Conservation (phyloP, 2,329 filamentous ascomycete genomes). For the Elsinoe arachidis region DNA sequence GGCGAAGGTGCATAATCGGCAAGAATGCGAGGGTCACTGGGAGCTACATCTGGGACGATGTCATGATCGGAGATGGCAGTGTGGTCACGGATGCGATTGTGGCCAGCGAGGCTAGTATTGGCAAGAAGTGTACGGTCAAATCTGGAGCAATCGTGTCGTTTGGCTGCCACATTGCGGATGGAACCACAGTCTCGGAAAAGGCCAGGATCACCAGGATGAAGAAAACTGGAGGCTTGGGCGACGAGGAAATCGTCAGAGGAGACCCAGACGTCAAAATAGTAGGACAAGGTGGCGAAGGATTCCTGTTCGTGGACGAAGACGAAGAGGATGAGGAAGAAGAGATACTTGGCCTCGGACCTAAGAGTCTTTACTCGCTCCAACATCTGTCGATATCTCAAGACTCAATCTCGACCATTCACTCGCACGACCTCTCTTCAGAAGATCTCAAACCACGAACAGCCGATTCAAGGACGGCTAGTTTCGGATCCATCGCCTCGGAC, state of each 20-base stretch:
- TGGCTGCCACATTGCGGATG: slow-evolving; percentile 62
- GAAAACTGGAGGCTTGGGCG: slow-evolving; percentile 36
- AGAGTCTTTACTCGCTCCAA: slow-evolving; percentile 42
- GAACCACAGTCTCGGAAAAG: slow-evolving; percentile 37
- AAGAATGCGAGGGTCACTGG: slow-evolving; percentile 70
- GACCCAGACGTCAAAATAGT: slow-evolving; percentile 45
- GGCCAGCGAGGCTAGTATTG: slow-evolving; percentile 62
- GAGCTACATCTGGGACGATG: slow-evolving; percentile 83
- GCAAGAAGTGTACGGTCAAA: slow-evolving; percentile 59
- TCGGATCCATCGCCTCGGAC: slow-evolving; percentile 51
- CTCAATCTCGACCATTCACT: slow-evolving; percentile 58
- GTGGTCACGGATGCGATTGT: slow-evolving; percentile 65
- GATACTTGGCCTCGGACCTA: slow-evolving; percentile 29
- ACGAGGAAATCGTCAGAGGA: slow-evolving; percentile 27
- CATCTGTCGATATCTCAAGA: slow-evolving; percentile 39
- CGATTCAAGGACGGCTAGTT: slow-evolving; percentile 25
- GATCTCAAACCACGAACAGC: slow-evolving; percentile 23
- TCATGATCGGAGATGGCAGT: slow-evolving; percentile 64
- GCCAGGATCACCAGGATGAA: slow-evolving; percentile 40
- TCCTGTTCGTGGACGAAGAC: slow-evolving; percentile 49
- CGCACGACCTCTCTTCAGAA: slow-evolving; percentile 34
- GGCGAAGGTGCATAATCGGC: slow-evolving; percentile 77
- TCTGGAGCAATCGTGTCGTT: slow-evolving; percentile 72
- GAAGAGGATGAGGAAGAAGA: slow-evolving; percentile 54
- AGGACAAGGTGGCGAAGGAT: slow-evolving; percentile 51